Base-by-base conservation (phyloP, 345 rosid species). In the Euphorbia tirucalli region DNA sequence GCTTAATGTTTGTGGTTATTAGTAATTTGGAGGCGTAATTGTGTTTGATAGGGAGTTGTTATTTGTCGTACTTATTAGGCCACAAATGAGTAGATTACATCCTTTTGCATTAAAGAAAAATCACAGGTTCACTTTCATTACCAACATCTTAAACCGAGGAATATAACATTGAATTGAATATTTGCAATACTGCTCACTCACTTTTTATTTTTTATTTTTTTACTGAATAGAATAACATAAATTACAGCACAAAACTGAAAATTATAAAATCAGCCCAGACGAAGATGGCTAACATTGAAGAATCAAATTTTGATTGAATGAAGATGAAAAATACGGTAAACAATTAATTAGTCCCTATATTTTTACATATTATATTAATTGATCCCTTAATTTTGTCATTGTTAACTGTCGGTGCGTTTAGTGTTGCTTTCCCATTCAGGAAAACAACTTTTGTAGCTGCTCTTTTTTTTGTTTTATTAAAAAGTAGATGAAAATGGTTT, bases 201-300 rank as follows among this genome's bases (percentile, higher is more conserved):
- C 58, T 50, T 63, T 50, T 19, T 37, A 69, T 25, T 35, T 50
- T 16, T 61, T 18, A n/a, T 46, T 49, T 16, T 65, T 18, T n/a
- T 46, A 58, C 57, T 19, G 28, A 56, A 78, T 49, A 71, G 11
- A n/a, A n/a, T n/a, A n/a, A n/a, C n/a, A n/a, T n/a, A n/a, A 50
- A 77, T 73, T 77, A 81, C 85, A 79, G 24, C 67, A 50, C 46
- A 32, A 68, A 66, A 66, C 37, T 49, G 11, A 66, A 82, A 70
- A 71, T 75, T 76, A 77, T 83, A 82, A 56, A 76, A 73, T 52
- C 83, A 83, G 77, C 80, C 85, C 79, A 59, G 39, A 62, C 44
- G 31, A 15, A n/a, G 32, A 39, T 52, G 71, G 78, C 71, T 44
- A 52, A 64, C 61, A 66, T 58, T 71, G 65, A 80, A 71, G 79